A percentile compares a stretch with the other conserved stretches of the same genome.
phyloP scores from a whole-genome alignment of 495 filamentous ascomycete genomes.

The Aspergillus kassunensis region DNA sequence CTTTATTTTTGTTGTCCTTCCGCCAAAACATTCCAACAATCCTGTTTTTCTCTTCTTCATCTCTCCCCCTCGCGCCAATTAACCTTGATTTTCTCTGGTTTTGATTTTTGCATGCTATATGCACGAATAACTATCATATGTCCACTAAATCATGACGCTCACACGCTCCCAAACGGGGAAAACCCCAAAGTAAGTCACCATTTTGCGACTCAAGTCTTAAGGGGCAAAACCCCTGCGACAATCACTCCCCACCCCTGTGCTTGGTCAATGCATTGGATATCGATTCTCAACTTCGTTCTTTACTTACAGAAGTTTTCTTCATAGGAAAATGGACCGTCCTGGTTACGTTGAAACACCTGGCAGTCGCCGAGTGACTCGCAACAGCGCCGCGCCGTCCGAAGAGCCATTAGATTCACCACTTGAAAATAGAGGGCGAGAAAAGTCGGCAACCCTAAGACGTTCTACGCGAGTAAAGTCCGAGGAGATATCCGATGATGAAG shows the following conservation, averaged over 20 bases:
- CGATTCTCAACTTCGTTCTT: not conserved
- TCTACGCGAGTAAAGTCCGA: constrained; percentile 30
- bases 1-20: constrained; percentile 11
- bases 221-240: constrained; percentile 16
- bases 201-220: constrained; percentile 11
- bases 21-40: constrained; percentile 10
- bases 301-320: constrained; percentile 4
- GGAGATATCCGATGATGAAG: constrained; percentile 22
- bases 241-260: not conserved
- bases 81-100: constrained; percentile 10
- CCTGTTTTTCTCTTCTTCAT: constrained; percentile 2
- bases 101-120: not conserved
- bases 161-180: constrained; percentile 51
- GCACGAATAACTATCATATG: constrained; percentile 16
- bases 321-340: constrained; percentile 53
- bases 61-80: not conserved
- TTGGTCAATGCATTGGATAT: not conserved
- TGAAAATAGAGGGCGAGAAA: constrained; percentile 19
- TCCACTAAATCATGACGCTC: constrained; percentile 34
- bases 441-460: constrained; percentile 33
- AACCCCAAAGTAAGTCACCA: constrained; percentile 44
- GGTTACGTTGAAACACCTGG: constrained; percentile 57
- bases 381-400: constrained; percentile 35
- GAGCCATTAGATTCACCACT: constrained; percentile 31
- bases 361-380: constrained; percentile 37